Evolutionary conservation across 148 eudicot genomes (phyloP).

Genomic region (Beta vulgaris): DNA sequence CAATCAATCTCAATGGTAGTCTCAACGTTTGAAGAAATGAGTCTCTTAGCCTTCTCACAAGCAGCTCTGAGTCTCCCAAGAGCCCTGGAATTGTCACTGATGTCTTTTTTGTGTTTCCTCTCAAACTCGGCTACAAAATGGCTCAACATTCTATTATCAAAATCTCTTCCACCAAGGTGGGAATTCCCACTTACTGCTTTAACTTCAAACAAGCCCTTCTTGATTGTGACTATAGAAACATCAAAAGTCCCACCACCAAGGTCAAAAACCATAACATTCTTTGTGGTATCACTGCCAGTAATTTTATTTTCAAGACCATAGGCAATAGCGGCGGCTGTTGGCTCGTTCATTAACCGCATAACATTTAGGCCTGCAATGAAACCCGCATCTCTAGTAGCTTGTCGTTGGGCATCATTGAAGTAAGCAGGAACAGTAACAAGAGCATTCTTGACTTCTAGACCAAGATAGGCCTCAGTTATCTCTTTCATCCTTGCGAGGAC

Average conservation of each 20-base stretch:
- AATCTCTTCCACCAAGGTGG: slow-evolving; percentile 2
- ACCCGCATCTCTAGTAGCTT: not conserved
- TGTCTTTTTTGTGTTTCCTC: slow-evolving; percentile 2
- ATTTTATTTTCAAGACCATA: not conserved
- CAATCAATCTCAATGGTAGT: too few species aligned
- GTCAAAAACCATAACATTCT: slow-evolving; percentile 2
- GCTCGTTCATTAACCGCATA: slow-evolving; percentile 3
- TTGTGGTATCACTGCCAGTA: not conserved
- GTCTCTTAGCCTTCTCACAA: not conserved
- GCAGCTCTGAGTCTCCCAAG: not conserved
- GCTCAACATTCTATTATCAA: not conserved
- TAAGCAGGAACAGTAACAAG: not conserved
- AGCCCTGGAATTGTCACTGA: not conserved
- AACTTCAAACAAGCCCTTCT: not conserved
- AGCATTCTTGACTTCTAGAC: not conserved
- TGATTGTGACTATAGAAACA: not conserved
- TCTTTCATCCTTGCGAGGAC: slow-evolving; percentile 10
- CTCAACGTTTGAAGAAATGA: not conserved
- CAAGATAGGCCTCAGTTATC: not conserved
- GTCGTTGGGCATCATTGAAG: slow-evolving; percentile 1
- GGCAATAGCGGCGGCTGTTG: not conserved
- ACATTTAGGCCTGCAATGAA: slow-evolving; percentile 4
- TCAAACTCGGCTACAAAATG: not conserved
- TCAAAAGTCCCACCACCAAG: too few species aligned
- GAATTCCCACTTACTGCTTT: not conserved